Evolutionary conservation across 257 asterid genomes (phyloP).

Genomic region (Fraxinus excelsior): DNA sequence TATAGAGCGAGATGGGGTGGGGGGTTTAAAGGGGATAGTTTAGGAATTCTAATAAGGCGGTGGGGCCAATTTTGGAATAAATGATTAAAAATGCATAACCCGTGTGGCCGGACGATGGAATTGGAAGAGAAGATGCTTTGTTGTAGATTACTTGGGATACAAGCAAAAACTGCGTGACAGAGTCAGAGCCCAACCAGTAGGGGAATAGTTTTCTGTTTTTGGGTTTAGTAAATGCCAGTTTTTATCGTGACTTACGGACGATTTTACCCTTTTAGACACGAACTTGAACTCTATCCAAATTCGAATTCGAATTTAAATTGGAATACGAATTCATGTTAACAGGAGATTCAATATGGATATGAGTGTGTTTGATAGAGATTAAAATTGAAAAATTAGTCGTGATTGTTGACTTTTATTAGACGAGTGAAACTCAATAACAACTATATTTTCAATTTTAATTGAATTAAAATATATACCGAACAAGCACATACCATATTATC

Average conservation of each 20-base stretch:
- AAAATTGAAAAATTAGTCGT: no score
- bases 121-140: not conserved
- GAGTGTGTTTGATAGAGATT: no score
- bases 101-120: conserved; percentile 28
- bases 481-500: no score
- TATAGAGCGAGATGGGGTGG: not conserved
- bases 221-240: not conserved
- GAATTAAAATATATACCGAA: no score
- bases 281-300: not conserved
- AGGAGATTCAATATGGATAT: no score
- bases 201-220: conserved; percentile 1
- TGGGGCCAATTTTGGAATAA: conserved; percentile 34
- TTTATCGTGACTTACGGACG: not conserved
- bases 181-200: not conserved
- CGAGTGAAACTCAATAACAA: no score
- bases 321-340: no score
- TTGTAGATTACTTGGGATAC: conserved; percentile 40
- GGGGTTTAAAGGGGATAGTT: conserved; percentile 9
- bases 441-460: no score
- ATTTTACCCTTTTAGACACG: not conserved
- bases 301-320: no score
- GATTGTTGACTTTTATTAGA: no score
- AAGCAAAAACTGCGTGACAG: conserved; percentile 25
- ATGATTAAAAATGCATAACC: conserved; percentile 25
- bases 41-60: conserved; percentile 37